Evolutionary conservation across 768 basidiomycete species (phyloP).

Genomic region (Suillus fuscotomentosus): DNA sequence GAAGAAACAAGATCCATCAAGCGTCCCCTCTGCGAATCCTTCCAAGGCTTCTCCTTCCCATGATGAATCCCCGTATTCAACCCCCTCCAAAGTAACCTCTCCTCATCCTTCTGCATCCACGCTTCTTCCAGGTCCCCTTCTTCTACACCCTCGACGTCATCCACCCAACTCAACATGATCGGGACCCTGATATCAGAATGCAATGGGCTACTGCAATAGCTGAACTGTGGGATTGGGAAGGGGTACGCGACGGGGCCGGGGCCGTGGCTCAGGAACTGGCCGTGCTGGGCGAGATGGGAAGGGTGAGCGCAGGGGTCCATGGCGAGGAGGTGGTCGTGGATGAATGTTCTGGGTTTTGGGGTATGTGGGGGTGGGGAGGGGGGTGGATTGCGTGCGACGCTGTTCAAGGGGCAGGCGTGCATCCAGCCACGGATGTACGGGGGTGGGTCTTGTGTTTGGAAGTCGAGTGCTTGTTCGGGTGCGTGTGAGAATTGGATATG

Average conservation of each 20-base stretch:
- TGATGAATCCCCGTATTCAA: slow-evolving; percentile 60
- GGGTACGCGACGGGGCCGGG: slow-evolving; percentile 40
- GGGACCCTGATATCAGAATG: slow-evolving; percentile 51
- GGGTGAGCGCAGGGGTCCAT: slow-evolving; percentile 41
- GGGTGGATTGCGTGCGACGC: slow-evolving; percentile 29
- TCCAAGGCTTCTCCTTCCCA: slow-evolving; percentile 39
- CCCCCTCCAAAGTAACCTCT: slow-evolving; percentile 67
- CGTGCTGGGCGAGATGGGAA: slow-evolving; percentile 42
- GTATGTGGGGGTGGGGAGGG: slow-evolving; percentile 14
- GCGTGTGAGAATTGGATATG: background rate
- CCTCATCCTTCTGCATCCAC: slow-evolving; percentile 48
- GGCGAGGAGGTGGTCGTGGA: slow-evolving; percentile 29
- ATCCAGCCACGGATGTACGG: slow-evolving; percentile 30
- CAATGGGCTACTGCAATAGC: slow-evolving; percentile 43
- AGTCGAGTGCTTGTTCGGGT: background rate
- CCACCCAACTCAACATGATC: slow-evolving; percentile 42
- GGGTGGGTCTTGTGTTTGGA: background rate
- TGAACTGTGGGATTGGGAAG: slow-evolving; percentile 45
- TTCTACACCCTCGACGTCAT: slow-evolving; percentile 48
- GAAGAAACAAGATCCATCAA: slow-evolving; percentile 33
- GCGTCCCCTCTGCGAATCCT: slow-evolving; percentile 44
- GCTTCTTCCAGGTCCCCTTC: slow-evolving; percentile 41
- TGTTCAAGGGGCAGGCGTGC: slow-evolving; percentile 37
- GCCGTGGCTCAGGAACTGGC: slow-evolving; percentile 44
- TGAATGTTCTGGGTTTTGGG: slow-evolving; percentile 19